Evolutionary conservation across 805 yeast species (phyloP).

Genomic region (Torulaspora quercuum): DNA sequence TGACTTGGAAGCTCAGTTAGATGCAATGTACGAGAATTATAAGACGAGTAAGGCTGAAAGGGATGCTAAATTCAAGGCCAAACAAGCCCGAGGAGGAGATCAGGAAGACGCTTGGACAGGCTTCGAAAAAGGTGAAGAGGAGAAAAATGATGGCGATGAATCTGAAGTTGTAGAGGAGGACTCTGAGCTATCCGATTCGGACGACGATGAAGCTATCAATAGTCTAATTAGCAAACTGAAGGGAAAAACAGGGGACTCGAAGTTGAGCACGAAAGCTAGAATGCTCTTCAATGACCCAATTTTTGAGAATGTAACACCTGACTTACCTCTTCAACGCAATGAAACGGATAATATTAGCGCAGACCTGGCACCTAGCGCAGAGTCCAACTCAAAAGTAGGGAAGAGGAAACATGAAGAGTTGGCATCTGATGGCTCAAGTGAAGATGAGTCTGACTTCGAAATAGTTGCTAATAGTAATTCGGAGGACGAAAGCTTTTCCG

Average conservation of each 20-base stretch:
- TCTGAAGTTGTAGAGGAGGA: conserved; percentile 40
- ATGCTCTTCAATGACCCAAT: conserved; percentile 52
- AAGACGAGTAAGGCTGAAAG: conserved; percentile 65
- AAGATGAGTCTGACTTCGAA: conserved; percentile 41
- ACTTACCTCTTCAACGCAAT: conserved; percentile 26
- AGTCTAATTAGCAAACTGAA: conserved; percentile 55
- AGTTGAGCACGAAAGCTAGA: conserved; percentile 42
- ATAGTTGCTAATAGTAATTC: conserved; percentile 45
- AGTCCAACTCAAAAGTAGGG: background rate
- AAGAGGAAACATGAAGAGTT: conserved; percentile 23
- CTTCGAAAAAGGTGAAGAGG: conserved; percentile 48
- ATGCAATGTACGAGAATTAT: conserved; percentile 72
- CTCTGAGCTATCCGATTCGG: conserved; percentile 51
- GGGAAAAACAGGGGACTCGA: conserved; percentile 42
- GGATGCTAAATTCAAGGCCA: conserved; percentile 67
- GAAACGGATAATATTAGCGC: conserved; percentile 10
- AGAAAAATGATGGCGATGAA: conserved; percentile 42
- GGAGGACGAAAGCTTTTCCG: conserved; percentile 42
- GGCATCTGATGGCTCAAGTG: conserved; percentile 18
- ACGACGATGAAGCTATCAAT: conserved; percentile 68
- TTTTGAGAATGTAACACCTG: conserved; percentile 47
- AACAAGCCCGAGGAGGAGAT: conserved; percentile 68
- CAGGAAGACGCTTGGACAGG: conserved; percentile 81
- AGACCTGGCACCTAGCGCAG: background rate
- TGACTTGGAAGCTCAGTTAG: conserved; percentile 75